Evolutionary conservation across 495 filamentous ascomycete species (phyloP), one percentile per base, ranked within the genome.

Genomic region (Lophiotrema nucula): DNA sequence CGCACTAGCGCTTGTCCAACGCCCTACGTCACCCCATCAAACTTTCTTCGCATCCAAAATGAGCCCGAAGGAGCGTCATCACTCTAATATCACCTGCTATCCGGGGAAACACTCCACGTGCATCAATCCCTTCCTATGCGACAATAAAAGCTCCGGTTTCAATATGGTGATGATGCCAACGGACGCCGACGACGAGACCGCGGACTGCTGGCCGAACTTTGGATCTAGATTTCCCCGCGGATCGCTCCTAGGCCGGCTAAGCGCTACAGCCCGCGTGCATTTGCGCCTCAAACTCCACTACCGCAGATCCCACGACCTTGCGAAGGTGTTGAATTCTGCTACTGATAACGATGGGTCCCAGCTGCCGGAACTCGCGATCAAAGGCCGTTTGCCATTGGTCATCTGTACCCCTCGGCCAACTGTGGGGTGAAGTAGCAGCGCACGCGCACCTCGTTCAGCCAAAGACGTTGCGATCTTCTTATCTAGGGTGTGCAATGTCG

Each of bases 401-500:
- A 12, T 6, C 19, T 43, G 31, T 8, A 35, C 31, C 43, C 21
- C 5, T 6, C 23, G 18, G 6, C n/a, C 46, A 16, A 31, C 18
- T 47, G 24, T 33, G 23, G 46, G 21, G 21, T 24, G 46, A 19
- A 49, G n/a, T n/a, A n/a, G n/a, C n/a, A n/a, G n/a, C 21, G 15
- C 46, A 12, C 24, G 3, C 15, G 15, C 25, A 16, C n/a, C 46
- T n/a, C n/a, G n/a, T 11, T 35, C 27, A 11, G 27, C 46, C 26
- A 33, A 33, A 49, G 44, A 47, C 26, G 23, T 47, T n/a, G 4
- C 12, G 13, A 8, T 15, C 28, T 35, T 27, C 46, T 28, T 49
- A 49, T 49, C 46, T 31, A 49, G 46, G 46, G 46, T 49, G 25
- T 49, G 18, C 22, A 18, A 47, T 11, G 44, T 10, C 44, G 18